Evolutionary conservation across 116 monocot genomes (phyloP).

Genomic region (Posidonia oceanica): DNA sequence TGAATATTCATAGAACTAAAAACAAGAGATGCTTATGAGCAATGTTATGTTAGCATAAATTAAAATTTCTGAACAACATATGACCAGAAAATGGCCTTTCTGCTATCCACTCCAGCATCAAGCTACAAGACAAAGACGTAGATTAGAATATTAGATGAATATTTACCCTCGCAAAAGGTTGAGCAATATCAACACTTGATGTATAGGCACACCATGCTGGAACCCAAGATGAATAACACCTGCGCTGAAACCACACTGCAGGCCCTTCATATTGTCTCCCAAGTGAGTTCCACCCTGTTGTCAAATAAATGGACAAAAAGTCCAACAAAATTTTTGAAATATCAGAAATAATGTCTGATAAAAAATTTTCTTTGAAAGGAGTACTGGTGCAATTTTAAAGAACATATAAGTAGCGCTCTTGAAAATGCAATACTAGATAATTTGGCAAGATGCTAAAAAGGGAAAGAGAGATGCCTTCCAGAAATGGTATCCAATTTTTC

Average conservation of each 20-base stretch:
- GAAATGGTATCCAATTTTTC: slow-evolving; percentile 55
- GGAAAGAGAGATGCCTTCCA: slow-evolving; percentile 28
- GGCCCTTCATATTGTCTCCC: slow-evolving; percentile 58
- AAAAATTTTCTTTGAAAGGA: neutral
- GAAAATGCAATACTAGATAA: no score
- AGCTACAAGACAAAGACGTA: neutral
- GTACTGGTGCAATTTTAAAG: no score
- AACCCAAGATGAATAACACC: slow-evolving; percentile 59
- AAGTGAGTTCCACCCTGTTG: slow-evolving; percentile 76
- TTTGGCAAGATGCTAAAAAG: no score
- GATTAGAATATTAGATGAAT: neutral
- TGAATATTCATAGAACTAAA: no score
- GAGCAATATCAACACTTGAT: slow-evolving; percentile 46
- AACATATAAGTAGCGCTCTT: no score
- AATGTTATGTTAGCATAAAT: no score
- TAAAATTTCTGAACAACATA: neutral
- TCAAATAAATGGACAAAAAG: neutral
- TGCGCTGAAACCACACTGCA: slow-evolving; percentile 30
- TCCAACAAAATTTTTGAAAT: neutral
- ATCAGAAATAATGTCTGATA: neutral
- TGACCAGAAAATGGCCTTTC: neutral
- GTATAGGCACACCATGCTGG: slow-evolving; percentile 80
- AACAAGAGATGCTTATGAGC: no score
- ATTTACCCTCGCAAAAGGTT: slow-evolving; percentile 49
- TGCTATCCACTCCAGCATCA: neutral